Evolutionary conservation across 148 eudicot species (phyloP), one percentile per base, ranked within the genome.

Genomic region (Heliamphora exappendiculata): DNA sequence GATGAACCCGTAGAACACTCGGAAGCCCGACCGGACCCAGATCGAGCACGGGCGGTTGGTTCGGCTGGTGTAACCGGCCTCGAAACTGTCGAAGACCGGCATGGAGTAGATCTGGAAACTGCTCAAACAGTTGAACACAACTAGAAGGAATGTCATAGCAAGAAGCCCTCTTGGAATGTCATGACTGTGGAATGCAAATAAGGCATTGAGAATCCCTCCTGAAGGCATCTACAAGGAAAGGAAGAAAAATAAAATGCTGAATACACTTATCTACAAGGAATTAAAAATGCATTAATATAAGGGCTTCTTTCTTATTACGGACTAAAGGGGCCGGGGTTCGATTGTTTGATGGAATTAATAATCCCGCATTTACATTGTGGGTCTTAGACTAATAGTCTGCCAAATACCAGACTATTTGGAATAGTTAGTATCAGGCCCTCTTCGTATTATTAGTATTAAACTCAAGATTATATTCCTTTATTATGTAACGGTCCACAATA

Each of bases 91-190:
- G 4, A 92, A 95, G 45, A 89, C 97, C 0, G 99, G 99, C 99
- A 95, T 95, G 0, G 99, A 95, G 88, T 95, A 95, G 73, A 95
- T 95, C 33, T 95, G 99, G 89, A 95, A 95, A 82, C 99, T 95
- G 83, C 99, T 95, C 79, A 95, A 75, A 80, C 99, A 95, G 85
- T 87, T 95, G 91, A 95, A 95, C 10, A 95, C 99, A 1, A 95
- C 99, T 33, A 95, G 82, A 36, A 95, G 93, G 79, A 92, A 95
- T 31, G 99, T 77, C 80, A 92, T 77, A 5, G 97, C 99, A 0
- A 95, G 93, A 72, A 95, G 83, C 51, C 97, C 96, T 79, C 97
- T 83, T 3, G 99, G 81, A 41, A 95, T 95, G 86, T 95, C 97
- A 14, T 85, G 94, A 55, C 85, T 89, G 80, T 95, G 99, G 68